A percentile compares a stretch with the other conserved stretches of the same genome.
phyloP scores from a whole-genome alignment of 1,139 yeast species.

The Candida sanyaensis region DNA sequence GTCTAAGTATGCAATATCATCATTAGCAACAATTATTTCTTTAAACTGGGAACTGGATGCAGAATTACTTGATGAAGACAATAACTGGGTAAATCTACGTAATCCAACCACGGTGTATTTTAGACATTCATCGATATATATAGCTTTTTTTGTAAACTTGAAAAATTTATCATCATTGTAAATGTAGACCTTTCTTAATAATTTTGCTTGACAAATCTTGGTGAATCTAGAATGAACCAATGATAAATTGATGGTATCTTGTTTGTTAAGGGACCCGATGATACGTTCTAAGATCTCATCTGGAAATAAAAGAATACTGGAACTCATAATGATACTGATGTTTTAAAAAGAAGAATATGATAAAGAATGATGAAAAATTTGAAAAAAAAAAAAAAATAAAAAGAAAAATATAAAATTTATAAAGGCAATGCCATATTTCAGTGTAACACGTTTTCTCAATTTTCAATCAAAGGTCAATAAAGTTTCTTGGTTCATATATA shows the following conservation, averaged over 20 bases:
- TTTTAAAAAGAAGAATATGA: background rate
- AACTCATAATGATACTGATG: background rate
- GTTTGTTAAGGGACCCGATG: background rate
- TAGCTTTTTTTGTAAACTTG: constrained; percentile 2
- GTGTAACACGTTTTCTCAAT: too few relatives aligned
- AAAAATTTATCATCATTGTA: constrained; percentile 17
- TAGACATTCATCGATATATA: background rate
- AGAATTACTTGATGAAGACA: background rate
- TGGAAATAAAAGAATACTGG: constrained; percentile 1
- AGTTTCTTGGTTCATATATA: too few relatives aligned
- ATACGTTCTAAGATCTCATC: constrained; percentile 1
- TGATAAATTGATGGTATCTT: background rate
- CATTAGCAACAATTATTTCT: constrained; percentile 2
- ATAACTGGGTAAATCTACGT: background rate
- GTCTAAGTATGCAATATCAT: constrained; percentile 1
- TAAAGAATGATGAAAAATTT: background rate
- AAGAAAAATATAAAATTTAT: background rate
- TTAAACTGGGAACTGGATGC: background rate
- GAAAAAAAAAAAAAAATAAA: background rate
- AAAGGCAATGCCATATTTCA: too few relatives aligned
- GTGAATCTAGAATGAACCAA: constrained; percentile 2
- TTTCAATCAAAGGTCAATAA: too few relatives aligned
- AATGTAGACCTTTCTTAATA: constrained; percentile 2
- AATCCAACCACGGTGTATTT: background rate
- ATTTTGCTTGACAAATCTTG: background rate